Evolutionary conservation across 108 stramenopile genomes (phyloP), one percentile per base, ranked within the genome.

Genomic region (Cyclotella kingstonii): DNA sequence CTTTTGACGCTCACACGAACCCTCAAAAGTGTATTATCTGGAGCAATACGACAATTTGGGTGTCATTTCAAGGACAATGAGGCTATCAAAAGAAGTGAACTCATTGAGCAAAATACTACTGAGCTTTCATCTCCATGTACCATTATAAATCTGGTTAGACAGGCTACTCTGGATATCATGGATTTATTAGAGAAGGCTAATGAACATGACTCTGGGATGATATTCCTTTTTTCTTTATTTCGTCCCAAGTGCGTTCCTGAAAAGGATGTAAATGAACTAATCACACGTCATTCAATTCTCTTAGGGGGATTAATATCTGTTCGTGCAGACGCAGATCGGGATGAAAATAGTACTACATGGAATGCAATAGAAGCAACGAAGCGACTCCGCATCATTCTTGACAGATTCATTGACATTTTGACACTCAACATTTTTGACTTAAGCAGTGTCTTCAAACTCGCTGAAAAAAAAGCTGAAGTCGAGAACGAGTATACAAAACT

Each of bases 291-390:
- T 47, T 22, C 47, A 4, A 2, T 4, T 9, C 23, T 68, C 15
- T 56, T 68, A n/a, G 48, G 48, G 2, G 56, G 66, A 19, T 49
- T 68, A 14, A 17, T 68, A 19, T 21, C 35, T 18, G 51, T 58
- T 45, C 66, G 56, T 18, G 33, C 56, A 8, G 48, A 41, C 14
- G 34, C 31, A 0, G 51, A 64, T 23, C 30, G 12, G 39, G 63
- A 50, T 25, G 28, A 49, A 21, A 18, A 68, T 0, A n/a, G 9
- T 6, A 51, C 12, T 12, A 31, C 53, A 2, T 71, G 70, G 70
- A 30, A 71, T 48, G 54, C 63, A 49, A 71, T 58, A 33, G 54
- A 65, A 47, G 70, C 63, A 47, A 64, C 55, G 11, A 36, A 41
- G 11, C 63, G 63, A 8, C 54, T 65, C 1, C 18, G 12, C 10